Base-by-base conservation (phyloP, 768 basidiomycete genomes). In the Serendipita sp. region DNA sequence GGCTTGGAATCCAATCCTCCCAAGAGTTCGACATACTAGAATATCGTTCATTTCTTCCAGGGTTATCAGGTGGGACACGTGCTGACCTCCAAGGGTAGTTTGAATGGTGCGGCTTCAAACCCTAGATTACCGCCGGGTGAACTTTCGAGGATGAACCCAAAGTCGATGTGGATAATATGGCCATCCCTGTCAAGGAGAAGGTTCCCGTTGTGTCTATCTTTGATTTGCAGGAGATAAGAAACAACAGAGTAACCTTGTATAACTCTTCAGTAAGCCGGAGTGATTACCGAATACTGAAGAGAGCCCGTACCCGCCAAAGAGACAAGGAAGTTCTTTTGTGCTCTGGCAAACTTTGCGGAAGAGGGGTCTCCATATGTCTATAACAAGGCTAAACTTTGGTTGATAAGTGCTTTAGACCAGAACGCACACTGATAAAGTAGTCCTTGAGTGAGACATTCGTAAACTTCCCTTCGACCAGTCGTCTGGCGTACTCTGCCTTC, bases 41-140 rank as follows among this genome's bases (percentile, higher is more conserved):
- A 6, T n/a, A 8, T 50, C 48, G 48, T 18, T 50, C n/a, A 50
- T 5, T 31, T 18, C n/a, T 8, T n/a, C 48, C 8, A 8, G 8
- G 48, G n/a, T n/a, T 8, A n/a, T 18, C n/a, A 5, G 6, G 5
- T 50, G 29, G n/a, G 5, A 50, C 8, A 50, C 6, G 48, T 5
- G 6, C 48, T 18, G n/a, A 50, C 48, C 29, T 60, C 96, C 63
- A 87, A 78, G 5, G 93, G 86, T 11, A 98, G 75, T 73, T 99
- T 99, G 81, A 99, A 99, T 1, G 96, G 96, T 1, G 96, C 94
- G n/a, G 94, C 95, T 75, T 99, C 96, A 72, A 99, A 98, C 31
- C 95, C 90, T 67, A 99, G 88, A 72, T 95, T 95, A 18, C 55
- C 55, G 16, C 95, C 95, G 0, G 96, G 96, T 1, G 94, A 92